Percentiles rank a stretch among this genome's conserved stretches.
These are phyloP conservation scores for Rubia tinctorum DNA, from an alignment of 305 asterid species.

Conservation along the genomic window DNA sequence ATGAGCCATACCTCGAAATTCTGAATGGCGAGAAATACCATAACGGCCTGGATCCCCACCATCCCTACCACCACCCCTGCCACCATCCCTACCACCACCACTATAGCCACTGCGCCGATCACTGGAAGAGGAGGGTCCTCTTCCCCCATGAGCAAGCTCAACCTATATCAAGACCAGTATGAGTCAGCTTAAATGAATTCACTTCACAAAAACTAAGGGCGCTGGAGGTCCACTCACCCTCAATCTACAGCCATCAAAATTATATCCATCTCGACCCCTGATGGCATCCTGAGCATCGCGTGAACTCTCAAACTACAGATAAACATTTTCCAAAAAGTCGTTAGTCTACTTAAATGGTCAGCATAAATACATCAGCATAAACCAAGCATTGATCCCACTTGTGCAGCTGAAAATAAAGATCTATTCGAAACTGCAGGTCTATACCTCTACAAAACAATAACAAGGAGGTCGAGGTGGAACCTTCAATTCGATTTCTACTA, in stretches of 20 bases:
- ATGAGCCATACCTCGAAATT: slow-evolving; percentile 65
- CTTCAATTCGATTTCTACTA: slow-evolving; percentile 89
- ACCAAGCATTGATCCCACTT: neutral
- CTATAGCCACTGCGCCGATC: slow-evolving; percentile 88
- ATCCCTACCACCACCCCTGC: slow-evolving; percentile 42
- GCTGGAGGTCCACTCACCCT: slow-evolving; percentile 50
- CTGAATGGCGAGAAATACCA: slow-evolving; percentile 93
- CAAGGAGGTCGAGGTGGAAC: slow-evolving; percentile 99
- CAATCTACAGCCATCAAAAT: slow-evolving; percentile 93
- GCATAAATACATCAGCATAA: neutral
- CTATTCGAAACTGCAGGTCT: neutral
- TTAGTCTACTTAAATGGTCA: neutral
- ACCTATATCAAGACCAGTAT: slow-evolving; percentile 48
- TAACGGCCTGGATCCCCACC: slow-evolving; percentile 44
- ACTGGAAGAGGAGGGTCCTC: slow-evolving; percentile 90
- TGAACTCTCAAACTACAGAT: slow-evolving; percentile 64
- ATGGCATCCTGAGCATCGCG: slow-evolving; percentile 99
- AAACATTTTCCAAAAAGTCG: neutral
- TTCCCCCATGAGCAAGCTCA: slow-evolving; percentile 99
- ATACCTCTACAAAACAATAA: slow-evolving; percentile 95
- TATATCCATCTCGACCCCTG: slow-evolving; percentile 95
- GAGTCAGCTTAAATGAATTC: slow-evolving; percentile 15
- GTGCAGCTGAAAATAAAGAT: slow-evolving; percentile 46
- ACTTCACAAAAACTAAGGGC: neutral
- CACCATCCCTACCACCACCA: slow-evolving; percentile 40